Conservation (phyloP, 257 asterid genomes). For the Misopates orontium region DNA sequence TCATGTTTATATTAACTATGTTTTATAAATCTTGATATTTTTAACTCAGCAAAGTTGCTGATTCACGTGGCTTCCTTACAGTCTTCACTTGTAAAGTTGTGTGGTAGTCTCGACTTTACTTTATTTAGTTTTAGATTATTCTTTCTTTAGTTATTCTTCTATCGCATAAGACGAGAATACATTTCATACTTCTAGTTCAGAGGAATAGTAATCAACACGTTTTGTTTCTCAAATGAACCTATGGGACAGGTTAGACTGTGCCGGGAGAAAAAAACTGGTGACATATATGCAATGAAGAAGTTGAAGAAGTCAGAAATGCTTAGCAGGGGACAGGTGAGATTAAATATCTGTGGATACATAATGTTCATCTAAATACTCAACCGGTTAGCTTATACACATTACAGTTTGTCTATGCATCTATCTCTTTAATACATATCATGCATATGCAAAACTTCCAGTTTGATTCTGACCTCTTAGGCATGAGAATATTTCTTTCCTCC, state of each 20-base stretch:
- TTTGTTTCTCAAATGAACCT: conserved; percentile 24
- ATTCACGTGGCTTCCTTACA: too few relatives aligned
- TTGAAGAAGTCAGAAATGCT: conserved; percentile 89
- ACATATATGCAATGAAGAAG: conserved; percentile 84
- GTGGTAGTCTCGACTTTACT: too few relatives aligned
- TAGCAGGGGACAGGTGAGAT: conserved; percentile 81
- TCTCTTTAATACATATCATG: not conserved
- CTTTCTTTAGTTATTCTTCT: not conserved
- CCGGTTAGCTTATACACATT: not conserved
- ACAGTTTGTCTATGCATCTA: not conserved
- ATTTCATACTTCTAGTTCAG: not conserved
- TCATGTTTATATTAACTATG: too few relatives aligned
- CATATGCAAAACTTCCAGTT: too few relatives aligned
- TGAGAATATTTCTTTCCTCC: too few relatives aligned
- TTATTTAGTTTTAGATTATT: too few relatives aligned
- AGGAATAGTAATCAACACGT: not conserved
- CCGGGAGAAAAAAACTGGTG: conserved; percentile 66
- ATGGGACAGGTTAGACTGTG: conserved; percentile 74
- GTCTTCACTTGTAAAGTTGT: too few relatives aligned
- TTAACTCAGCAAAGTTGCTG: too few relatives aligned
- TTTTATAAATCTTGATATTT: too few relatives aligned
- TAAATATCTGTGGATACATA: not conserved
- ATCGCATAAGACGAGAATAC: not conserved
- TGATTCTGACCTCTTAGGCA: too few relatives aligned
- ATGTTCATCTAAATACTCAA: not conserved